A percentile compares a stretch with the other conserved stretches of the same genome.
Conservation (phyloP, 257 asterid genomes). For the Nicotiana undulata region DNA sequence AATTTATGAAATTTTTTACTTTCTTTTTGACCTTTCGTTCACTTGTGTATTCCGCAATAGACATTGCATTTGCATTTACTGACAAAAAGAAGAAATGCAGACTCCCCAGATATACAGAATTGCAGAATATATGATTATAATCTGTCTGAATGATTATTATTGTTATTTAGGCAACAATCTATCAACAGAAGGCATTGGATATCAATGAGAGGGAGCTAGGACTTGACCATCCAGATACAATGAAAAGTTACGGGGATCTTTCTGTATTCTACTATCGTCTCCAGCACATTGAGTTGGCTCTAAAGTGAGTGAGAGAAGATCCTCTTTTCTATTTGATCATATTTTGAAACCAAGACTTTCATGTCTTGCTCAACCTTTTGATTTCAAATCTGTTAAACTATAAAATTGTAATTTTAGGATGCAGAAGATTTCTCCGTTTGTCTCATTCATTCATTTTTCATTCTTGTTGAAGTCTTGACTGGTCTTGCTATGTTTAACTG, state of each 20-base stretch:
- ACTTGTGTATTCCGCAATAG: neutral
- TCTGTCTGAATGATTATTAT: neutral
- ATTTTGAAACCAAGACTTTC: neutral
- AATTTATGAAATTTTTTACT: neutral
- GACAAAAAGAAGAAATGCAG: neutral
- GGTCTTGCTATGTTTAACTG: neutral
- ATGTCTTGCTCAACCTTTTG: neutral
- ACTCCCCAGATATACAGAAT: neutral
- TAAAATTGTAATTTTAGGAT: neutral
- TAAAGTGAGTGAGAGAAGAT: conserved; percentile 59
- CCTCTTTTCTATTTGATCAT: conserved; percentile 9
- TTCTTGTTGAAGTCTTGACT: conserved; percentile 6
- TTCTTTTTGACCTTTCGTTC: neutral
- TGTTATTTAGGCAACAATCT: conserved; percentile 73
- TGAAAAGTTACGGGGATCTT: conserved; percentile 99
- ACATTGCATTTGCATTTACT: neutral
- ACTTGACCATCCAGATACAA: conserved; percentile 99
- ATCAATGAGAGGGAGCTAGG: conserved; percentile 98
- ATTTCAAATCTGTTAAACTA: neutral
- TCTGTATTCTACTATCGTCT: conserved; percentile 98
- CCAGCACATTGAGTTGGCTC: conserved; percentile 94
- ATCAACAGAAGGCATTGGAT: conserved; percentile 97
- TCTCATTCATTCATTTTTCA: neutral
- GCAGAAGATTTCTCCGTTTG: neutral
- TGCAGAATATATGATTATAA: neutral